phyloP scores from a whole-genome alignment of 768 basidiomycete genomes.

The Auricularia cornea region DNA sequence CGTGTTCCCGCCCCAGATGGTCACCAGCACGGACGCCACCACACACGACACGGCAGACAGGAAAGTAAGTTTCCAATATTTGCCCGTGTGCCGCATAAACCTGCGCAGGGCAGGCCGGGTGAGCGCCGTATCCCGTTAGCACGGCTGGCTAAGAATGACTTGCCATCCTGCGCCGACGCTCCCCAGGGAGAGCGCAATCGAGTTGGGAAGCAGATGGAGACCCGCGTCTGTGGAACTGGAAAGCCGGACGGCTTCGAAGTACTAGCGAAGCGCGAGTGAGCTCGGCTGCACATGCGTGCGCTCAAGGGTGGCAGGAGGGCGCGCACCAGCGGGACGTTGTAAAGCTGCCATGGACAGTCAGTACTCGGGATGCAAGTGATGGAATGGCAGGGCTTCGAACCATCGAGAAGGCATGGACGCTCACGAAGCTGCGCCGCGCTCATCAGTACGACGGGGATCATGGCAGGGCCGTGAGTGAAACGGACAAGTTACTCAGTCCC shows the following conservation, averaged over 20 bases:
- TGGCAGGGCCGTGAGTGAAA: conserved; percentile 1
- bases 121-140: neutral
- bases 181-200: conserved; percentile 72
- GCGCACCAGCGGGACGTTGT: conserved; percentile 77
- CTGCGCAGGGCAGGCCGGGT: conserved; percentile 29
- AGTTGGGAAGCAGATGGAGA: conserved; percentile 86
- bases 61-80: conserved; percentile 70
- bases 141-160: conserved; percentile 19
- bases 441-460: neutral
- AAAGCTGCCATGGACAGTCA: conserved; percentile 41
- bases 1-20: conserved; percentile 58
- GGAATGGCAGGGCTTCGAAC: conserved; percentile 30
- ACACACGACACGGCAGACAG: conserved; percentile 53
- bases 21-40: conserved; percentile 50
- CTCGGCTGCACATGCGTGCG: neutral
- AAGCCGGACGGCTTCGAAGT: conserved; percentile 75
- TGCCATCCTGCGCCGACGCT: conserved; percentile 85
- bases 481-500: conserved; percentile 61
- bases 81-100: conserved; percentile 82
- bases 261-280: conserved; percentile 32
- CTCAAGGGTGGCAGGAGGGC: conserved; percentile 15
- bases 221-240: conserved; percentile 64
- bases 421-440: conserved; percentile 35
- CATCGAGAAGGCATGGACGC: conserved; percentile 74
- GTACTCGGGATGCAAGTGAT: conserved; percentile 10